A percentile compares a stretch with the other conserved stretches of the same genome.
phyloP scores from a whole-genome alignment of 768 basidiomycete species.

The Infundibulicybe gibba region DNA sequence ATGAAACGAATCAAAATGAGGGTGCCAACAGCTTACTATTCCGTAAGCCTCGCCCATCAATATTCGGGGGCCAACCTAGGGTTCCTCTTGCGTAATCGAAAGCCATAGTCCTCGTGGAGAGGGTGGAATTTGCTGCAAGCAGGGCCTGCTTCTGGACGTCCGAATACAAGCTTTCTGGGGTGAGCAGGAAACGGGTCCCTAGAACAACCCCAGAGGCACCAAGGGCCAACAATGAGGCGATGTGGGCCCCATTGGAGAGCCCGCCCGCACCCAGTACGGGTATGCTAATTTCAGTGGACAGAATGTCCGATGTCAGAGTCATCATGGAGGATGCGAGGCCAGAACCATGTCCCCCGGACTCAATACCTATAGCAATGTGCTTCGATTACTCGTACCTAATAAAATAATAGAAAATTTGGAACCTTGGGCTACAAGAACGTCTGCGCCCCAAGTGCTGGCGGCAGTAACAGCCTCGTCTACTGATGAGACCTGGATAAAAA shows the following conservation, averaged over 20 bases:
- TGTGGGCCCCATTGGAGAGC: conserved; percentile 56
- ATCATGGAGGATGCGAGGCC: conserved; percentile 53
- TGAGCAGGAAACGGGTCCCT: conserved; percentile 74
- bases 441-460: conserved; percentile 62
- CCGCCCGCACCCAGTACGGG: conserved; percentile 77
- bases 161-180: conserved; percentile 60
- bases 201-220: conserved; percentile 67
- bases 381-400: conserved; percentile 5
- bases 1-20: neutral
- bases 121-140: conserved; percentile 36
- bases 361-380: conserved; percentile 47
- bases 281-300: conserved; percentile 38
- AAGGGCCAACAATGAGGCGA: conserved; percentile 61
- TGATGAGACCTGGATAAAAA: conserved; percentile 67
- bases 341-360: conserved; percentile 78
- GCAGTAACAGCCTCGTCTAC: conserved; percentile 58
- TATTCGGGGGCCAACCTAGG: conserved; percentile 54
- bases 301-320: conserved; percentile 54
- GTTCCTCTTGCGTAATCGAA: conserved; percentile 59
- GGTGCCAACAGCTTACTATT: conserved; percentile 34
- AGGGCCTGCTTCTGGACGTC: conserved; percentile 51
- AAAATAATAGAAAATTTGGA: conserved; percentile 1
- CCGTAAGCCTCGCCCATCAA: conserved; percentile 60
- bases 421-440: conserved; percentile 82
- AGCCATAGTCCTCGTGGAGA: conserved; percentile 56